These are phyloP conservation scores for Rostrohypoxylon terebratum DNA, from an alignment of 495 filamentous ascomycete genomes.

Conservation along the genomic window DNA sequence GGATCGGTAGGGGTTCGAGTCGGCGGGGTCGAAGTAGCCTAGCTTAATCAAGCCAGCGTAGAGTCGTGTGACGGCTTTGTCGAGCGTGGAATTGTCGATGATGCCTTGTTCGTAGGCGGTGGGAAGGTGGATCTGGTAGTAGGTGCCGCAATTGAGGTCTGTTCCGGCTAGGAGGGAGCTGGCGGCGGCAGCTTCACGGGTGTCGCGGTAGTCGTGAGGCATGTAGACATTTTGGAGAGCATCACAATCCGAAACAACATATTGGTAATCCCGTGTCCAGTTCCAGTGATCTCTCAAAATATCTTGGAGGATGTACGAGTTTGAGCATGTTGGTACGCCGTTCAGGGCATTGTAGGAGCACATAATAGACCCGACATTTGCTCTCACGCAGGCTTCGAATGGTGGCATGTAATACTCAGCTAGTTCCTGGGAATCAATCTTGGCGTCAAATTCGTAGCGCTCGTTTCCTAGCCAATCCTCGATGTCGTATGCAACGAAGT, in stretches of 20 bases:
- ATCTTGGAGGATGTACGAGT: conserved; percentile 66
- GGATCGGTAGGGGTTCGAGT: conserved; percentile 58
- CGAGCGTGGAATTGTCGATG: conserved; percentile 62
- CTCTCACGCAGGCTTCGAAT: conserved; percentile 62
- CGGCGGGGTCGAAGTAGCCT: conserved; percentile 68
- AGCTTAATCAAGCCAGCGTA: conserved; percentile 65
- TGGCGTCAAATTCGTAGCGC: conserved; percentile 65
- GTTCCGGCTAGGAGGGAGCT: conserved; percentile 67
- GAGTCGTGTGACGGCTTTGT: conserved; percentile 62
- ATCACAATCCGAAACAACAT: conserved; percentile 68
- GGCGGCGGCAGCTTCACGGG: conserved; percentile 60
- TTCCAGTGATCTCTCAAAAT: conserved; percentile 66
- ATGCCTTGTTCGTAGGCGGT: conserved; percentile 61
- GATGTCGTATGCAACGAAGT: conserved; percentile 70
- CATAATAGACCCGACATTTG: conserved; percentile 68
- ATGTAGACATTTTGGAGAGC: conserved; percentile 67
- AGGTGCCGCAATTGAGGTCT: conserved; percentile 70
- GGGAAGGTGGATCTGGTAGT: conserved; percentile 64
- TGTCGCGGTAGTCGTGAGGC: conserved; percentile 62
- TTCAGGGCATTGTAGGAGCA: conserved; percentile 71
- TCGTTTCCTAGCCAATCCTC: conserved; percentile 65
- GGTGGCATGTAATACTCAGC: conserved; percentile 65
- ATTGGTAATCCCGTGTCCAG: conserved; percentile 66
- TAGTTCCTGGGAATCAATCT: conserved; percentile 64
- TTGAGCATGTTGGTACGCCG: conserved; percentile 66